Percentiles rank a stretch among this genome's conserved stretches.
Conservation (phyloP, 2,329 filamentous ascomycete species). For the Arthroderma uncinatum region DNA sequence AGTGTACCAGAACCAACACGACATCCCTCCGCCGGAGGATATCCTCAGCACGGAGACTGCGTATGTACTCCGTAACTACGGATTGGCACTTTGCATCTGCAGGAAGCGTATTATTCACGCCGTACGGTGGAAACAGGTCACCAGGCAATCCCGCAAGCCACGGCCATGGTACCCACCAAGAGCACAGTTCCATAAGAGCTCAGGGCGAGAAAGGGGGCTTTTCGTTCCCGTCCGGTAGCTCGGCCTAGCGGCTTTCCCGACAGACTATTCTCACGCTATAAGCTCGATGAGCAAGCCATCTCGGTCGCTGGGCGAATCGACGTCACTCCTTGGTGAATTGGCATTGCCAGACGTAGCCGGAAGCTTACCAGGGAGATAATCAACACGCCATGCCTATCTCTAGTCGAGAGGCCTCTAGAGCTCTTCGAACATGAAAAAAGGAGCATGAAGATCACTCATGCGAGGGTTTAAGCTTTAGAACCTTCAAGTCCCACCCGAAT, state of each 20-base stretch:
- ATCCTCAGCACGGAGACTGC: background rate
- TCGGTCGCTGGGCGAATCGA: too few species aligned
- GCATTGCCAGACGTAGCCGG: too few species aligned
- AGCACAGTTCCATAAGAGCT: background rate
- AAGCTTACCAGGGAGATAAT: too few species aligned
- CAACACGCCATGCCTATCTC: too few species aligned
- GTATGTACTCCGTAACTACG: background rate
- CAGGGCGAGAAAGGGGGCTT: background rate
- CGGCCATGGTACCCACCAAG: background rate
- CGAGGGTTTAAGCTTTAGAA: background rate
- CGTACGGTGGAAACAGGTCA: background rate
- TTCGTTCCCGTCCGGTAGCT: background rate
- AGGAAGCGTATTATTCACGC: background rate
- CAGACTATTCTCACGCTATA: background rate
- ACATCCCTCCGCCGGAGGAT: background rate
- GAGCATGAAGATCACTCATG: background rate
- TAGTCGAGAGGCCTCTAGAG: background rate
- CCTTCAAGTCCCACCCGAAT: background rate
- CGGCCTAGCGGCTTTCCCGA: background rate
- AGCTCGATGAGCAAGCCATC: background rate
- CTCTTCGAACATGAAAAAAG: background rate
- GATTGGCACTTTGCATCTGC: background rate
- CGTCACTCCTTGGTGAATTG: background rate
- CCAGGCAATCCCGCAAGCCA: background rate
- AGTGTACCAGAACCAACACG: too few species aligned